phyloP scores from a whole-genome alignment of 345 rosid species.

The Citrus unshiu region DNA sequence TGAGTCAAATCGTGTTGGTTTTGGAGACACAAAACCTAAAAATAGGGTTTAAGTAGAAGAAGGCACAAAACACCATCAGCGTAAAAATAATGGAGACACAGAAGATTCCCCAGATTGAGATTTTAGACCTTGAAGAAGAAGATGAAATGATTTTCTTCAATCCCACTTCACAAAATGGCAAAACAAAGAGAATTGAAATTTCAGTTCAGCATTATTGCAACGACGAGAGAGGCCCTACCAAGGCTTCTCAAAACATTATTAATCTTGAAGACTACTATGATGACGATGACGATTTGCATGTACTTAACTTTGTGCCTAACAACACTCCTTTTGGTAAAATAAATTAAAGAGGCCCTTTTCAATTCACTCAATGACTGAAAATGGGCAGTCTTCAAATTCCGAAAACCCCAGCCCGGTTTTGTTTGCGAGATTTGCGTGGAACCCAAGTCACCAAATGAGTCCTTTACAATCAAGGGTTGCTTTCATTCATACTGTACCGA shows the following conservation, averaged over 20 bases:
- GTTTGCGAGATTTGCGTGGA: conserved; percentile 31
- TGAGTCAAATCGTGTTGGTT: too few relatives aligned
- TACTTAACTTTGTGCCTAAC: too few relatives aligned
- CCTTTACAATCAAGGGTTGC: too few relatives aligned
- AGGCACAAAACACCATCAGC: too few relatives aligned
- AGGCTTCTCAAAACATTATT: conserved; percentile 5
- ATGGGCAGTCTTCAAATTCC: conserved; percentile 1
- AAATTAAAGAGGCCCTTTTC: not conserved
- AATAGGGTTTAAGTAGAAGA: too few relatives aligned
- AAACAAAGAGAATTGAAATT: conserved; percentile 27
- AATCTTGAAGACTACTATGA: not conserved
- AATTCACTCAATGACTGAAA: not conserved
- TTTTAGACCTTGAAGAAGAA: conserved; percentile 20
- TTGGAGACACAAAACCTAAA: too few relatives aligned
- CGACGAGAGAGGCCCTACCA: conserved; percentile 28
- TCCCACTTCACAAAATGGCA: conserved; percentile 24
- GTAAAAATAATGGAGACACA: not conserved
- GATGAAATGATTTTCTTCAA: not conserved
- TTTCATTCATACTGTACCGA: too few relatives aligned
- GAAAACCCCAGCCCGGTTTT: not conserved
- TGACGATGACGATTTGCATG: too few relatives aligned
- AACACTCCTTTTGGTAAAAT: too few relatives aligned
- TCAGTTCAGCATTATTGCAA: conserved; percentile 33
- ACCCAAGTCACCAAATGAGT: not conserved
- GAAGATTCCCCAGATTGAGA: not conserved